Evolutionary conservation across 257 asterid species (phyloP).

Genomic region (Fraxinus americana): DNA sequence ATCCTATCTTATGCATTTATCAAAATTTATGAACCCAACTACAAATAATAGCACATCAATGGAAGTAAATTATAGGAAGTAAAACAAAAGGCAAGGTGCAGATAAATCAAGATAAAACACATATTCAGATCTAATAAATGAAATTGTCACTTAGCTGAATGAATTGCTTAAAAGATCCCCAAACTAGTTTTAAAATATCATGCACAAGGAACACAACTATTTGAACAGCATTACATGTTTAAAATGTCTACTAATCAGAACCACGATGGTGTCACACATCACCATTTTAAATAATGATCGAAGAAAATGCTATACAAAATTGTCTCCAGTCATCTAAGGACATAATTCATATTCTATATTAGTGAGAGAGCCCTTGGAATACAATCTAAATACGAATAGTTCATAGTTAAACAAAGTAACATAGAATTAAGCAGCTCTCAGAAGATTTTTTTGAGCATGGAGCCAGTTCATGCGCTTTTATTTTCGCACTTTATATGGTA

Average conservation of each 20-base stretch:
- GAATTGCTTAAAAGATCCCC: not conserved
- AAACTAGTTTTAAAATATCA: not conserved
- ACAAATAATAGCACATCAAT: constrained; percentile 6
- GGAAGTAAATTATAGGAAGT: not conserved
- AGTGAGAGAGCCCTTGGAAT: not conserved
- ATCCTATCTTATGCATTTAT: constrained; percentile 30
- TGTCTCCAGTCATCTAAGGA: not conserved
- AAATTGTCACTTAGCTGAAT: not conserved
- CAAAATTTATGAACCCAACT: constrained; percentile 23
- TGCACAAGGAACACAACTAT: not conserved
- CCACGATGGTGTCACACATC: not conserved
- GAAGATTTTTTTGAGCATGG: not conserved
- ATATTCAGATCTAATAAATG: not conserved
- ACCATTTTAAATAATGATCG: not conserved
- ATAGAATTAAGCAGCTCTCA: not conserved
- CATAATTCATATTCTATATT: not conserved
- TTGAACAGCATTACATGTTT: not conserved
- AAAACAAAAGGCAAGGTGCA: not conserved
- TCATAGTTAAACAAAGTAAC: not conserved
- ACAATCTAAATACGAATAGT: not conserved
- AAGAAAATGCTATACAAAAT: not conserved
- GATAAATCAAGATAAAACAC: not conserved
- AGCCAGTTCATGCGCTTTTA: not conserved
- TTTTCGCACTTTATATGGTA: not conserved
- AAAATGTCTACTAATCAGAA: not conserved